These are phyloP conservation scores for Ramularia endophylla DNA, from an alignment of 2,329 filamentous ascomycete species.

Conservation along the genomic window DNA sequence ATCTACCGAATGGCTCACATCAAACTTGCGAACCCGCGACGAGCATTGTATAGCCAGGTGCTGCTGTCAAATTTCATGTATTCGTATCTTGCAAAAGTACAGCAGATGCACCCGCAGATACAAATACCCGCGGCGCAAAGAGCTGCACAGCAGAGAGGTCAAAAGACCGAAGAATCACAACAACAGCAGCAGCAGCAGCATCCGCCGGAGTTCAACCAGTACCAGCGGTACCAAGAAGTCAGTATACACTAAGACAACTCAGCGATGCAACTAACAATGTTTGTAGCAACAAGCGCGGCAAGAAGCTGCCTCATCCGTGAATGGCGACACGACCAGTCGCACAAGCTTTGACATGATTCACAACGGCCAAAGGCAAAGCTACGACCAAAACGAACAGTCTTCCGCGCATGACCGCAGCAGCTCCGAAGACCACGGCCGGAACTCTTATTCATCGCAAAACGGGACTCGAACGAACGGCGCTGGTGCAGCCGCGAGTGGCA, in stretches of 20 bases:
- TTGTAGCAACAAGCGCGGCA: conserved; percentile 29
- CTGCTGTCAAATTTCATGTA: conserved; percentile 99
- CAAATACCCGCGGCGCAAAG: conserved; percentile 71
- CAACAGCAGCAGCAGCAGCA: conserved; percentile 20
- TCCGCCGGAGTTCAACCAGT: conserved; percentile 31
- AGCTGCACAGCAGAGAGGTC: conserved; percentile 31
- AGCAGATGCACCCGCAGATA: conserved; percentile 97
- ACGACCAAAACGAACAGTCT: conserved; percentile 12
- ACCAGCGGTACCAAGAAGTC: conserved; percentile 35
- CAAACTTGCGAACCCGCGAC: conserved; percentile 94
- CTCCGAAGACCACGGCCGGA: conserved; percentile 21
- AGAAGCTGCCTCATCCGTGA: conserved; percentile 15
- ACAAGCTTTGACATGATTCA: conserved; percentile 22
- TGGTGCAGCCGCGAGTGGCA: conserved; percentile 9
- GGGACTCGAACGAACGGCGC: conserved; percentile 13
- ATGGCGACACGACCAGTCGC: conserved; percentile 9
- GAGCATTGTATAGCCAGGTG: conserved; percentile 88
- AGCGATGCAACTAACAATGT: conserved; percentile 2
- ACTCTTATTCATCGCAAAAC: conserved; percentile 9
- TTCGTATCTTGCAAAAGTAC: conserved; percentile 95
- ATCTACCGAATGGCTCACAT: conserved; percentile 99
- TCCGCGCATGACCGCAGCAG: conserved; percentile 18
- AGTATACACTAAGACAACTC: conserved; percentile 11
- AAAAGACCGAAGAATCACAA: conserved; percentile 26
- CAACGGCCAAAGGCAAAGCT: conserved; percentile 12